Evolutionary conservation across 306 rosid species (phyloP).

Genomic region (Luffa acutangula): DNA sequence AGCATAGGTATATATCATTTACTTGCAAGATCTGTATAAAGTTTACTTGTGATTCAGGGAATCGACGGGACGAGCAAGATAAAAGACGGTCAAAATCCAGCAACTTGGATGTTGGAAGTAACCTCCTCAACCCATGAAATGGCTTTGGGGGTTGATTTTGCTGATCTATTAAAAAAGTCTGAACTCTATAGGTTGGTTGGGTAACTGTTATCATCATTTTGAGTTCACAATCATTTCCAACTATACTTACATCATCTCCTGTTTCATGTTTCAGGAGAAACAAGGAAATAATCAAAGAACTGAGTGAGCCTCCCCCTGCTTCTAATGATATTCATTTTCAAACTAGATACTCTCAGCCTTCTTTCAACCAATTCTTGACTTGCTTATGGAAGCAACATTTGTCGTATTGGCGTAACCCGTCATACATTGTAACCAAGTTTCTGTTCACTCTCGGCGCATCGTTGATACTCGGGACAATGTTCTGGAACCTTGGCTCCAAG

Average conservation of each 20-base stretch:
- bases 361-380: constrained; percentile 33
- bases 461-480: constrained; percentile 41
- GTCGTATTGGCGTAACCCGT: constrained; percentile 58
- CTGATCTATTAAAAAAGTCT: constrained; percentile 19
- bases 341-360: constrained; percentile 37
- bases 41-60: constrained; percentile 13
- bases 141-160: constrained; percentile 22
- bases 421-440: constrained; percentile 46
- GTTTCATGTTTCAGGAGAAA: constrained; percentile 40
- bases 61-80: constrained; percentile 23
- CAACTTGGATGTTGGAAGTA: constrained; percentile 45
- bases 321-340: constrained; percentile 44
- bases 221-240: neutral
- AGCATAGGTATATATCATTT: neutral
- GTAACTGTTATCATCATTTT: neutral
- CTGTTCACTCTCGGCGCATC: constrained; percentile 29
- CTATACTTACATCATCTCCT: constrained; percentile 3
- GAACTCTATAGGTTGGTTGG: constrained; percentile 30
- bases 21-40: neutral
- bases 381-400: constrained; percentile 63
- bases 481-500: constrained; percentile 51
- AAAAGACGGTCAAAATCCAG: constrained; percentile 30
- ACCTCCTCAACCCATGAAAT: constrained; percentile 25
- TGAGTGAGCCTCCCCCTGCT: constrained; percentile 39
- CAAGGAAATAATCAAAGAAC: constrained; percentile 38